Conservation (phyloP, 768 basidiomycete species). For the Leucogyrophana mollusca region DNA sequence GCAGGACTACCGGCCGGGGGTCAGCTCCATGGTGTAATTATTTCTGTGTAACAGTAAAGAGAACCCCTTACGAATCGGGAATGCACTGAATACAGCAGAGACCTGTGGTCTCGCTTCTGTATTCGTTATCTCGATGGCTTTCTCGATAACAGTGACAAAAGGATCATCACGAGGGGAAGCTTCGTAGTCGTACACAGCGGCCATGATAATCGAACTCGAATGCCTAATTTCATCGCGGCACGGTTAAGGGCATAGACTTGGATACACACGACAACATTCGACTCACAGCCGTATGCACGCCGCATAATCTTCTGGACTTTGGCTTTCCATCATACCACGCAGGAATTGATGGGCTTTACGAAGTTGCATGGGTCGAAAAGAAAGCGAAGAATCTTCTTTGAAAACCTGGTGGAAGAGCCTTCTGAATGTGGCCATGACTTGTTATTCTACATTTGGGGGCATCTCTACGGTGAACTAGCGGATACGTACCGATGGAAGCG, state of each 20-base stretch:
- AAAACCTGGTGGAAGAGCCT: background rate
- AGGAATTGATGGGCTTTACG: background rate
- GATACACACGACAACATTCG: no score
- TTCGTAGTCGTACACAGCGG: background rate
- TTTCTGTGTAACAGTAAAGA: background rate
- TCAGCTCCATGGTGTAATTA: background rate
- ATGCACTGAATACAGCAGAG: background rate
- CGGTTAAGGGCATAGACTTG: no score
- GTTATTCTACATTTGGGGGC: no score
- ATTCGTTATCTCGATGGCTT: background rate
- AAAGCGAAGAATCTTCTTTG: background rate
- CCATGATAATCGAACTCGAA: background rate
- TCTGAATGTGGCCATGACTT: slow-evolving; percentile 10
- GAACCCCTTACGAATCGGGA: background rate
- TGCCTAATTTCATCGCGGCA: slow-evolving; percentile 12
- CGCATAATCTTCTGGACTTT: background rate
- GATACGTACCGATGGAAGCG: slow-evolving; percentile 16
- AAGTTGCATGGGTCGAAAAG: background rate
- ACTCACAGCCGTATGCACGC: slow-evolving; percentile 4
- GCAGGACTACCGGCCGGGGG: background rate
- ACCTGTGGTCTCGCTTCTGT: background rate
- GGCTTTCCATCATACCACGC: background rate
- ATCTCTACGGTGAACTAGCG: no score
- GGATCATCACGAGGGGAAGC: background rate
- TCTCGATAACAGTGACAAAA: background rate